Evolutionary conservation across 495 filamentous ascomycete species (phyloP).

Genomic region (Penicillium daleae): DNA sequence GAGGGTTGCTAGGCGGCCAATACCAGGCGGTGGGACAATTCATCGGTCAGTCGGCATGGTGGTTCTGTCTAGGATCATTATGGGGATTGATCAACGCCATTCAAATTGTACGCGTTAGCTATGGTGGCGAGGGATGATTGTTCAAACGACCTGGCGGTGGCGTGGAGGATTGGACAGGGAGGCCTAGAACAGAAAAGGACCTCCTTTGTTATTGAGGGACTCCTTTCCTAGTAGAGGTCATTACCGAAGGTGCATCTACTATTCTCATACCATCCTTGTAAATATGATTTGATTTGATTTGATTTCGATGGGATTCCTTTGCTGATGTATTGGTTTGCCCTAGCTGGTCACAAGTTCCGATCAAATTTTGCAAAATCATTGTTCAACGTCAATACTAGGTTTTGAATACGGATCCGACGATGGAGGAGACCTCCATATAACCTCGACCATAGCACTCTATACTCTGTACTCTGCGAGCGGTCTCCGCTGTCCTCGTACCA

Average conservation of each 20-base stretch:
- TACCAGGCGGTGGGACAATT: conserved; percentile 29
- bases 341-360: conserved; percentile 18
- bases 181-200: background rate
- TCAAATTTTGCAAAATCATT: background rate
- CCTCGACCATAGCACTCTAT: background rate
- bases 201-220: background rate
- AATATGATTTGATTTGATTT: background rate
- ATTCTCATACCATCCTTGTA: background rate
- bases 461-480: background rate
- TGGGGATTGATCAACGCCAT: background rate
- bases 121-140: conserved; percentile 19
- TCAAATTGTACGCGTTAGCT: background rate
- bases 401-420: background rate
- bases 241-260: background rate
- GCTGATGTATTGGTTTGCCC: conserved; percentile 1
- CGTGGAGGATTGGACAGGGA: conserved; percentile 7
- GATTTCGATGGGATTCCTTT: background rate
- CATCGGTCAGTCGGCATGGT: conserved; percentile 32
- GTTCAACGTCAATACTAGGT: background rate
- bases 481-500: conserved; percentile 17
- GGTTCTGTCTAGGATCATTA: conserved; percentile 6
- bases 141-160: conserved; percentile 22
- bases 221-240: background rate
- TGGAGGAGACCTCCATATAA: background rate
- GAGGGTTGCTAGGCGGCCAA: conserved; percentile 24